Evolutionary conservation across 768 basidiomycete genomes (phyloP).

Genomic region (Lenzites betulinus): DNA sequence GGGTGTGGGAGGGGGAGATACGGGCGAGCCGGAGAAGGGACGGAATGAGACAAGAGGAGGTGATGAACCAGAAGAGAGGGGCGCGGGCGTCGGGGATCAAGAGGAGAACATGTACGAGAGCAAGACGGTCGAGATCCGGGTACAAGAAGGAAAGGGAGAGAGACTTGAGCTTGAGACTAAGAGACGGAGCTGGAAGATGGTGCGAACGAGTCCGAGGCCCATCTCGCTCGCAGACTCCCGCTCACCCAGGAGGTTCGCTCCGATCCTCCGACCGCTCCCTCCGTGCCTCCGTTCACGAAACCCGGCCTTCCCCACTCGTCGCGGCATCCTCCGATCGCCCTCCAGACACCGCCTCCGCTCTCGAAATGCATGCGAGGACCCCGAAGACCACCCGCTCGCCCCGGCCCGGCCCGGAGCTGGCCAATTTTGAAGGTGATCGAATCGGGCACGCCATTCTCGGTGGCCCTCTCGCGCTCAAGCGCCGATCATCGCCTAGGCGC

Average conservation of each 20-base stretch:
- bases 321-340: constrained; percentile 8
- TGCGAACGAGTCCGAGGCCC: neutral
- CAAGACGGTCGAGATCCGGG: too few relatives aligned
- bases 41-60: constrained; percentile 12
- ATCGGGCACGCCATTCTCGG: too few relatives aligned
- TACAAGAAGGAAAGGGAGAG: neutral
- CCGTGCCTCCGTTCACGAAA: neutral
- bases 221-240: neutral
- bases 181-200: too few relatives aligned
- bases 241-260: neutral
- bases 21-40: constrained; percentile 8
- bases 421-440: too few relatives aligned
- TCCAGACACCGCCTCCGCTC: neutral
- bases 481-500: too few relatives aligned
- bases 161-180: too few relatives aligned
- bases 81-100: neutral
- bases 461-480: too few relatives aligned
- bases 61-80: neutral
- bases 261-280: neutral
- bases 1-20: neutral
- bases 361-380: neutral
- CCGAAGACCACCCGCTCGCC: neutral
- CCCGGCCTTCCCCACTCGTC: constrained; percentile 2
- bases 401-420: neutral
- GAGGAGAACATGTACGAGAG: neutral